Base-by-base conservation (phyloP, 73 alveolate genomes). In the Diophrys appendiculata region DNA sequence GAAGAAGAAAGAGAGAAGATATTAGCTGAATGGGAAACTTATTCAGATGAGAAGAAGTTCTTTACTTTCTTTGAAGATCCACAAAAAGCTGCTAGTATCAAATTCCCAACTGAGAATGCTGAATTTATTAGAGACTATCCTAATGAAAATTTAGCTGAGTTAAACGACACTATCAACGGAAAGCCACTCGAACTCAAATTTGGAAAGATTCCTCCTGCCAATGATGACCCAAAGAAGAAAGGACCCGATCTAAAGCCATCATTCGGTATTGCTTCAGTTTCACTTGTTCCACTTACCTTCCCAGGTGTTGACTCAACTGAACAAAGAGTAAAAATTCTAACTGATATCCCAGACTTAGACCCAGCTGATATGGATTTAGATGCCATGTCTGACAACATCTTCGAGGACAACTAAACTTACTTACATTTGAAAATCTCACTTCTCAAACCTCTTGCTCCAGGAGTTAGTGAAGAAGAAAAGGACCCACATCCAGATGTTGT, bases 221-320 rank as follows among this genome's bases (percentile, higher is more conserved):
- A 83, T 25, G 89, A 83, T 34, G 95, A 88, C 65, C 87, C 95
- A 1, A 84, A 83, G 72, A 84, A 84, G 75, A 87, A 75, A 33
- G 88, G 88, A 72, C 76, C 56, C 0, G 91, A 88, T 53, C 72
- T 72, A 72, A 88, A 88, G 68, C 92, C 95, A n/a, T 24, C 68
- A 11, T 67, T 33, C 29, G 89, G 84, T 24, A 26, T 76, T 52
- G 90, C 83, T 33, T 11, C 55, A 25, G 25, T 33, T 33, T 70
- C 30, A 30, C 29, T 88, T 26, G 83, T 83, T 26, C 78, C 71
- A 1, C 72, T 85, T 18, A 28, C 24, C 0, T 11, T 30, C 32
- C 93, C 93, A 33, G 89, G 81, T 27, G 68, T 29, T 31, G 55
- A 27, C 13, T 30, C 18, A 1, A 33, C 83, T 54, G 68, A 35